Conservation (phyloP, 164 flowering plant species). For the Magnolia changhungtana region DNA sequence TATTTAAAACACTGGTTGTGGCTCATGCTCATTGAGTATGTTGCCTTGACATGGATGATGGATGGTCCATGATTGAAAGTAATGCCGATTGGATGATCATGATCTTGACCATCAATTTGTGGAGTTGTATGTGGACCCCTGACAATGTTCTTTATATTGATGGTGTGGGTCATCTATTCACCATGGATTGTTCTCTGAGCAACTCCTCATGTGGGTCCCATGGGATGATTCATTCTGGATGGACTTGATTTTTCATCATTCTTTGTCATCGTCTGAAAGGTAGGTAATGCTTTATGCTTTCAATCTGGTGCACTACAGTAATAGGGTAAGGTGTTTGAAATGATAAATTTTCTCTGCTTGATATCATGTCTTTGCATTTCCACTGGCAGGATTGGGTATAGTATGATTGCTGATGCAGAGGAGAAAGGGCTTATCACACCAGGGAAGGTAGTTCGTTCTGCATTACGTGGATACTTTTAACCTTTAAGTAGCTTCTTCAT, state of each 20-base stretch:
- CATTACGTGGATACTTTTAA: slow-evolving; percentile 7
- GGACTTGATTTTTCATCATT: not conserved
- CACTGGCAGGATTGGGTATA: slow-evolving; percentile 69
- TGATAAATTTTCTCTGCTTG: not conserved
- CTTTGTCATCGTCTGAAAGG: not conserved
- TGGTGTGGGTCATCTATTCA: not conserved
- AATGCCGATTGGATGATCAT: not conserved
- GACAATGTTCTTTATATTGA: not conserved
- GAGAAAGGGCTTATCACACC: slow-evolving; percentile 73
- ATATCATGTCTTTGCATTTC: not conserved
- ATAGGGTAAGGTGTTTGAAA: not conserved
- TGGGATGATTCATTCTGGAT: not conserved
- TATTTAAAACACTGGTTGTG: no score
- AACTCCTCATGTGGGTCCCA: not conserved
- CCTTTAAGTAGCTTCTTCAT: not conserved
- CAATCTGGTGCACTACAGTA: not conserved
- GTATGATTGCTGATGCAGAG: slow-evolving; percentile 88
- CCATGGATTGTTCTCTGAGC: not conserved
- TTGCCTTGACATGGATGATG: not conserved
- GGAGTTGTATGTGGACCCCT: not conserved
- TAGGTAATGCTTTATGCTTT: not conserved
- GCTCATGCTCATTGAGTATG: not conserved
- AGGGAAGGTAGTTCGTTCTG: slow-evolving; percentile 52
- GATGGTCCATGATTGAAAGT: not conserved
- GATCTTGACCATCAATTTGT: not conserved